Conservation (phyloP, 345 rosid species). For the Gossypium australe region DNA sequence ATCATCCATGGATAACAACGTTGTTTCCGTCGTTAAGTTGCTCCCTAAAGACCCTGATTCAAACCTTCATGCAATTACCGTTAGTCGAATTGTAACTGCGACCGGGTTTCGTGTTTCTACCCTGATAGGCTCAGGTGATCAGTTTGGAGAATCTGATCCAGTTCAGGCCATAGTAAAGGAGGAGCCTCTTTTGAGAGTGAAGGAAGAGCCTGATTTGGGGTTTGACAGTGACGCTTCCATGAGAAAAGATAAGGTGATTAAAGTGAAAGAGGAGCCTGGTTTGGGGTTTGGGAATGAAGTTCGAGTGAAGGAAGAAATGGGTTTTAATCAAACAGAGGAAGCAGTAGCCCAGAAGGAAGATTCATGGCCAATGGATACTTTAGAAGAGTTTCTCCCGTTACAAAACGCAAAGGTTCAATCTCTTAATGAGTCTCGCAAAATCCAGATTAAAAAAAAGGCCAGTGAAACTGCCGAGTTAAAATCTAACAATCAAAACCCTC, state of each 20-base stretch:
- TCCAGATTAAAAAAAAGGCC: slow-evolving; percentile 8
- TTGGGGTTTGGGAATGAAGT: background rate
- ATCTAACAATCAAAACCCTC: background rate
- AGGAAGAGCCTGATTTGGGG: slow-evolving; percentile 16
- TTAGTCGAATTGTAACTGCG: slow-evolving; percentile 22
- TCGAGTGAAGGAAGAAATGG: background rate
- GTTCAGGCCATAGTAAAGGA: slow-evolving; percentile 9
- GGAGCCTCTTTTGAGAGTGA: slow-evolving; percentile 6
- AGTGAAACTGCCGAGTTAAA: background rate
- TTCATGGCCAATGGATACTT: background rate
- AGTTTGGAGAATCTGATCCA: background rate
- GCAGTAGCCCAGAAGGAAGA: background rate
- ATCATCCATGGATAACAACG: background rate
- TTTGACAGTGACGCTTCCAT: background rate
- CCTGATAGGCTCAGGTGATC: background rate
- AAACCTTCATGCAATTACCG: slow-evolving; percentile 2
- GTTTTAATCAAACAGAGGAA: background rate
- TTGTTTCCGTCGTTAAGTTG: slow-evolving; percentile 10
- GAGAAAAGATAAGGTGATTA: slow-evolving; percentile 1
- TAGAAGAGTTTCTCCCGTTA: slow-evolving; percentile 1
- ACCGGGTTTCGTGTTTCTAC: slow-evolving; percentile 39
- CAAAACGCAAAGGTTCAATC: slow-evolving; percentile 9
- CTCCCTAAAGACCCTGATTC: slow-evolving; percentile 10
- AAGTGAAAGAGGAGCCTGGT: slow-evolving; percentile 14
- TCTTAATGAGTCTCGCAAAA: background rate